These are phyloP conservation scores for Emericellopsis cladophorae DNA, from an alignment of 2,329 filamentous ascomycete species.

Conservation along the genomic window DNA sequence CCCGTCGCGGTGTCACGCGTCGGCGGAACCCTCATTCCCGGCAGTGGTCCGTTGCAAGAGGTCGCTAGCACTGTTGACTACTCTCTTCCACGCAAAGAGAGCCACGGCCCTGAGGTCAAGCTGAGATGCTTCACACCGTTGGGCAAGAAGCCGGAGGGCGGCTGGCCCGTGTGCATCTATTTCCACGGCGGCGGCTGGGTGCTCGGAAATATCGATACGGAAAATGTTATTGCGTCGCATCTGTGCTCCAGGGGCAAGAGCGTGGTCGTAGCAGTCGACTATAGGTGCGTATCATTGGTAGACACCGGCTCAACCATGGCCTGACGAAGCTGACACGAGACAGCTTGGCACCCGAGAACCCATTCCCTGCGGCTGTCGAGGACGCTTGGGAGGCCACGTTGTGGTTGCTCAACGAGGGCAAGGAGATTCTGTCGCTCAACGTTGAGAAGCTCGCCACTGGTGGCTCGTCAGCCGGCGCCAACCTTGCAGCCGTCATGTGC, in stretches of 20 bases:
- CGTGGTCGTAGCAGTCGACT: constrained; percentile 43
- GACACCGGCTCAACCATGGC: neutral
- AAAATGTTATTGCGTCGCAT: constrained; percentile 43
- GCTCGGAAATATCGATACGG: constrained; percentile 41
- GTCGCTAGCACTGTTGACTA: constrained; percentile 34
- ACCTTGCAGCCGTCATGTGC: constrained; percentile 38
- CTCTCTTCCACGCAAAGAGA: constrained; percentile 25
- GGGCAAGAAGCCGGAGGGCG: constrained; percentile 24
- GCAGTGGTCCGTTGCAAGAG: constrained; percentile 26
- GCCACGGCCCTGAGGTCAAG: constrained; percentile 30
- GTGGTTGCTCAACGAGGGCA: constrained; percentile 23
- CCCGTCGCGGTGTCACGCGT: constrained; percentile 36
- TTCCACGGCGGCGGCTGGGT: constrained; percentile 49
- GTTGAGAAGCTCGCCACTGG: constrained; percentile 9
- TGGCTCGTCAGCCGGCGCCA: constrained; percentile 32
- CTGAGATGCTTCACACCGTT: constrained; percentile 38
- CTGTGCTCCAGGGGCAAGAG: constrained; percentile 34
- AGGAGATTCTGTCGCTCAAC: constrained; percentile 23
- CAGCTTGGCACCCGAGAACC: constrained; percentile 41
- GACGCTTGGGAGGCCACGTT: constrained; percentile 43
- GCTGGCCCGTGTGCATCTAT: constrained; percentile 44
- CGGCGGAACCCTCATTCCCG: constrained; percentile 17
- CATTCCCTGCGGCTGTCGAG: constrained; percentile 42
- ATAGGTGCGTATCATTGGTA: constrained; percentile 23
- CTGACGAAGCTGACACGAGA: neutral